Conservation (phyloP, 495 filamentous ascomycete species). For the Xanthoparmelia taractica region DNA sequence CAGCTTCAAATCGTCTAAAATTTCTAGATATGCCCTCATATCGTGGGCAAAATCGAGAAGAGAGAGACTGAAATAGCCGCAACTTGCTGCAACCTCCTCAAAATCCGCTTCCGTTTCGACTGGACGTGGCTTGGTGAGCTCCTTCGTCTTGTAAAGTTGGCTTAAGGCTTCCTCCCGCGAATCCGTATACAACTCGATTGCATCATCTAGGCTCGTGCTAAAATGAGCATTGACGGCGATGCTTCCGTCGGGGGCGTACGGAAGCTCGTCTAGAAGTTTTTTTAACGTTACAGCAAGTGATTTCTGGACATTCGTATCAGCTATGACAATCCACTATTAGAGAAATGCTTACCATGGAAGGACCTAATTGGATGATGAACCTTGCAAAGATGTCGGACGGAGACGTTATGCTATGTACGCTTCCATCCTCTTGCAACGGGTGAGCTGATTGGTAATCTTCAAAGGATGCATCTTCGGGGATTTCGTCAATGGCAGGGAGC, state of each 20-base stretch:
- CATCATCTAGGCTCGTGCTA: conserved; percentile 65
- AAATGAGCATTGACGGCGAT: conserved; percentile 74
- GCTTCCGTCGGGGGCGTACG: conserved; percentile 58
- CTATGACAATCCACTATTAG: background rate
- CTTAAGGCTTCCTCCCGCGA: conserved; percentile 68
- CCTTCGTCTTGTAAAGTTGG: conserved; percentile 68
- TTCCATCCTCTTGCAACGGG: conserved; percentile 21
- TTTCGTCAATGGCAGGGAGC: conserved; percentile 60
- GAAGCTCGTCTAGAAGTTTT: conserved; percentile 79
- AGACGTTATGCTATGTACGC: conserved; percentile 33
- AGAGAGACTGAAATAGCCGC: conserved; percentile 88
- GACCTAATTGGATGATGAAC: conserved; percentile 81
- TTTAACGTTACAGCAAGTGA: conserved; percentile 84
- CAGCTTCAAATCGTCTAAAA: conserved; percentile 74
- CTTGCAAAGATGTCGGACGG: conserved; percentile 75
- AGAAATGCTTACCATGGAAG: conserved; percentile 61
- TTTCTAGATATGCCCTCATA: conserved; percentile 70
- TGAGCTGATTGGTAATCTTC: conserved; percentile 28
- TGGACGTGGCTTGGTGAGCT: conserved; percentile 54
- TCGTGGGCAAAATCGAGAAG: conserved; percentile 85
- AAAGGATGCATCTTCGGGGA: conserved; percentile 50
- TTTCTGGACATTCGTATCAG: conserved; percentile 45
- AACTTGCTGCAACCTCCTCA: conserved; percentile 92
- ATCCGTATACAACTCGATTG: conserved; percentile 66
- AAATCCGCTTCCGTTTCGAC: conserved; percentile 81